Percentiles rank a stretch among this genome's conserved stretches.
Conservation (phyloP, 2,329 filamentous ascomycete species). For the Penicillium rolfsii region DNA sequence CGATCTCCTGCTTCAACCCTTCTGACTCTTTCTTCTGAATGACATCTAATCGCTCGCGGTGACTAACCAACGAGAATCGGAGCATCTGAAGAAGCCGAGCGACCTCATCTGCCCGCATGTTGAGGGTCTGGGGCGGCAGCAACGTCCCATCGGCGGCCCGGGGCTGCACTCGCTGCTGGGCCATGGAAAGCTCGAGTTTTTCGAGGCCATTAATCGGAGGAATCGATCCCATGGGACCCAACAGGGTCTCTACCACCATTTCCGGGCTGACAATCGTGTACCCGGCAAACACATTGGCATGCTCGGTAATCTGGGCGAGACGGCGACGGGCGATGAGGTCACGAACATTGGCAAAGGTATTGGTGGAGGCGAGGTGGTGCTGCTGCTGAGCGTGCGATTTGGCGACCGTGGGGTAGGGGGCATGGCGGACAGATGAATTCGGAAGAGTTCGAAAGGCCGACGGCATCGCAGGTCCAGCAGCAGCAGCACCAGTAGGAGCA, state of each 20-base stretch:
- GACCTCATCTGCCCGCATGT: slow-evolving; percentile 50
- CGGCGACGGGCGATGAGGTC: slow-evolving; percentile 48
- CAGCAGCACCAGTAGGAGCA: slow-evolving; percentile 39
- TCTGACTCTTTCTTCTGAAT: slow-evolving; percentile 45
- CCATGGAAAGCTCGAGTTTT: slow-evolving; percentile 49
- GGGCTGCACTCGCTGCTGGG: slow-evolving; percentile 48
- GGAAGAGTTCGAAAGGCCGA: slow-evolving; percentile 48
- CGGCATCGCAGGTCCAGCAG: slow-evolving; percentile 47
- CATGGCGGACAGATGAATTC: slow-evolving; percentile 43
- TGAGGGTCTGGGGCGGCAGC: slow-evolving; percentile 44
- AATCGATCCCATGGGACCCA: slow-evolving; percentile 47
- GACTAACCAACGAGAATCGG: slow-evolving; percentile 47
- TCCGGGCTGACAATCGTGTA: slow-evolving; percentile 50
- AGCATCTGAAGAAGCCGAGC: slow-evolving; percentile 49
- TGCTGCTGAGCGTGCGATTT: slow-evolving; percentile 40
- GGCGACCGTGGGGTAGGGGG: slow-evolving; percentile 42
- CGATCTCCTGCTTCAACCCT: slow-evolving; percentile 37
- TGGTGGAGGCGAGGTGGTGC: slow-evolving; percentile 38
- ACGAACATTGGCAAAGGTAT: slow-evolving; percentile 47
- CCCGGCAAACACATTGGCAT: slow-evolving; percentile 50
- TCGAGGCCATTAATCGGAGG: slow-evolving; percentile 47
- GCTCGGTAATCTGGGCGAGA: slow-evolving; percentile 49
- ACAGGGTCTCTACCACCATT: slow-evolving; percentile 48
- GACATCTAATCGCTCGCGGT: slow-evolving; percentile 44
- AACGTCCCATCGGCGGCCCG: slow-evolving; percentile 44